Base-by-base conservation (phyloP, 306 rosid genomes). In the Trifolium dubium region DNA sequence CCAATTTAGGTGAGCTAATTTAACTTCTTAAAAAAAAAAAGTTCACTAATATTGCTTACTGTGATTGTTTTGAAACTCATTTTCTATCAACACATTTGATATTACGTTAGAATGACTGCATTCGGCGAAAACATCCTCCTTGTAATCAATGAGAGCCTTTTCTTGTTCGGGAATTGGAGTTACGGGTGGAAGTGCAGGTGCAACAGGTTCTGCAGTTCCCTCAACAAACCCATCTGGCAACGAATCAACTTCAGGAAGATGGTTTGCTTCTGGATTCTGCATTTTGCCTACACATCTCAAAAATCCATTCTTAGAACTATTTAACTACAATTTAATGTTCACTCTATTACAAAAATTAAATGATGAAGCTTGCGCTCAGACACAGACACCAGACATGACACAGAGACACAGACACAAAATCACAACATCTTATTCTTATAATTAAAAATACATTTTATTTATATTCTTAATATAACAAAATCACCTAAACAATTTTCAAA, bases 201-300 rank as follows among this genome's bases (percentile, higher is more conserved):
- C 87, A 72, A 77, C 46, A 51, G 91, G 81, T 71, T 91, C 97
- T 3, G 88, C 12, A 39, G 88, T 68, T 79, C 94, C 86, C 63
- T 89, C 98, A 66, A 91, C 94, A 87, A 93, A 93, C 29, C 94
- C 97, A 85, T 91, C 97, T 14, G 96, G 94, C 87, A 91, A 75
- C 44, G 98, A 83, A 85, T 89, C 94, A 59, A 82, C 97, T 77
- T 88, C 98, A 40, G 97, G 98, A 84, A 87, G 98, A 80, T 91
- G 97, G 80, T 87, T 88, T 75, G 85, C 90, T 66, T 83, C 87
- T 51, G 90, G 86, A 83, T 87, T 89, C 84, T 88, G 88, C 96
- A 91, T 93, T 74, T 67, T 49, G 30, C 88, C 96, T 90, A 64
- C 83, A 81, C 58, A 15, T 50, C 79, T 74, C 87, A 37, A 37